Evolutionary conservation across 495 filamentous ascomycete genomes (phyloP), one percentile per base, ranked within the genome.

Genomic region (Penicillium ochrochloron): DNA sequence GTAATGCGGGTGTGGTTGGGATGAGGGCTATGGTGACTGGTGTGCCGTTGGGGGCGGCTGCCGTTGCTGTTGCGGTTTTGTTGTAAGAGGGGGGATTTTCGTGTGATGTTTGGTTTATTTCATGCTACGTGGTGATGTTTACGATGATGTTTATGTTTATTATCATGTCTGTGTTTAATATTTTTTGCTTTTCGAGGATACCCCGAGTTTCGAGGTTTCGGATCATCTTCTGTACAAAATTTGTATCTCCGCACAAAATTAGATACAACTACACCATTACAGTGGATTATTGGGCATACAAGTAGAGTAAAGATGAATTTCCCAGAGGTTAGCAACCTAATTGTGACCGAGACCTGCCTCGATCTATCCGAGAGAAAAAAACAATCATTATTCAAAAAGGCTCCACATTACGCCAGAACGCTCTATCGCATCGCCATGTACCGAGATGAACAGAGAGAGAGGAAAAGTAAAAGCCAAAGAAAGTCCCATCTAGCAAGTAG

Each of bases 401-500:
- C 4, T 46, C 5, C n/a, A n/a, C n/a, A 44, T 23, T 11, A 59
- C n/a, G 42, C 57, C 57, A 25, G 12, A 42, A 48, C 42, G 9
- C 27, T 15, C 33, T 8, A 52, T 52, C 53, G 33, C 53, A 37
- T n/a, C 53, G 55, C 37, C 42, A 58, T 41, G 55, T 58, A 58
- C 27, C 48, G 11, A 27, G 14, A 29, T 52, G 15, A 31, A 34
- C 12, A 37, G 4, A 44, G 15, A 23, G 1, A 41, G 0, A 41
- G 17, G 6, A 34, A 33, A 10, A 51, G 21, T 51, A n/a, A 41
- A 14, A 44, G 50, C n/a, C 21, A 23, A n/a, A 1, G 53, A 21
- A 2, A 21, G 11, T 5, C 19, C 14, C 6, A 56, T 53, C 31
- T 68, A 75, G 55, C 68, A 71, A 31, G 73, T 66, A 21, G 74